Conservation (phyloP, 1,139 yeast species). For the Yamadazyma trypodendri region DNA sequence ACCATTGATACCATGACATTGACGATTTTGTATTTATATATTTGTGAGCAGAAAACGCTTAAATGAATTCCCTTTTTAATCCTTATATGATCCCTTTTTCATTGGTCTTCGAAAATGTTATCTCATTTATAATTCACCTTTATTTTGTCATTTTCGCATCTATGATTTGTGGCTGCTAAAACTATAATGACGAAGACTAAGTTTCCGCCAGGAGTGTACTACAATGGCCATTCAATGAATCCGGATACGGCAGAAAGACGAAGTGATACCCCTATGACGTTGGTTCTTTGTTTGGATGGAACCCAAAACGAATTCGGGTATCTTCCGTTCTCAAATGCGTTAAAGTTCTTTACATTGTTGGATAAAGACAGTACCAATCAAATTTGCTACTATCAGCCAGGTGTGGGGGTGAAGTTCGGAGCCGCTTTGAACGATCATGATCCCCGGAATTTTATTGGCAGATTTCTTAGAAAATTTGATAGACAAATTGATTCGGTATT, state of each 20-base stretch:
- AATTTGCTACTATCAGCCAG: conserved; percentile 65
- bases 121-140: too few relatives aligned
- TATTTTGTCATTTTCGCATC: background rate
- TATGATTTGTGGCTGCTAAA: background rate
- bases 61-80: too few relatives aligned
- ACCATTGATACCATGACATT: background rate
- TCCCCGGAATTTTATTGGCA: conserved; percentile 20
- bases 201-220: conserved; percentile 1
- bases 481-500: conserved; percentile 44
- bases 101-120: too few relatives aligned
- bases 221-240: conserved; percentile 4
- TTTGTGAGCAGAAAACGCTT: background rate
- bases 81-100: too few relatives aligned
- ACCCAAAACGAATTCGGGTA: conserved; percentile 60
- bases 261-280: conserved; percentile 10
- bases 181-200: background rate
- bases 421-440: conserved; percentile 25
- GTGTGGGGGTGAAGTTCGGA: conserved; percentile 53
- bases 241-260: conserved; percentile 1
- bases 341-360: conserved; percentile 52
- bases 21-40: background rate
- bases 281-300: conserved; percentile 61
- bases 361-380: conserved; percentile 45
- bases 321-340: conserved; percentile 53
- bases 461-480: conserved; percentile 16